Evolutionary conservation across 345 rosid species (phyloP).

Genomic region (Aquilaria malaccensis): DNA sequence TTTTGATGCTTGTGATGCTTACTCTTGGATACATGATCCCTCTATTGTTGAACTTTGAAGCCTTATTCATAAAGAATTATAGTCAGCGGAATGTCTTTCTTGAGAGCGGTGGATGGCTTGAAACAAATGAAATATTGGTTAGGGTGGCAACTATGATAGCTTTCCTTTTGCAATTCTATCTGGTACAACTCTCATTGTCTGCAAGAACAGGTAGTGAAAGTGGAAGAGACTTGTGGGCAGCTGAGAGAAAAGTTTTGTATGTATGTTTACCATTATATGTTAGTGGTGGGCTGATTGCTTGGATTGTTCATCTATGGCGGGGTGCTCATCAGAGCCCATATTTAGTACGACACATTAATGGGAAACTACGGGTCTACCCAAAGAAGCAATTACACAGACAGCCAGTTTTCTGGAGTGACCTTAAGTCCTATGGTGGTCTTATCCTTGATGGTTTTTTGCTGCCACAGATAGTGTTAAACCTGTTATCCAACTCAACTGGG

Average conservation of each 20-base stretch:
- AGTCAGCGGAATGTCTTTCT: conserved; percentile 51
- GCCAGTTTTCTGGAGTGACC: conserved; percentile 45
- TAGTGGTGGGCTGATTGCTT: conserved; percentile 56
- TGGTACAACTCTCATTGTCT: conserved; percentile 76
- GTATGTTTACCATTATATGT: conserved; percentile 55
- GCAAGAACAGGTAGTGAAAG: conserved; percentile 37
- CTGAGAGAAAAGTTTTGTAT: conserved; percentile 59
- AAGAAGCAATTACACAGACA: conserved; percentile 26
- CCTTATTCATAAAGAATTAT: conserved; percentile 37
- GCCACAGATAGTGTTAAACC: conserved; percentile 79
- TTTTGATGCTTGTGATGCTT: conserved; percentile 54
- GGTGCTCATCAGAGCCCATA: conserved; percentile 21
- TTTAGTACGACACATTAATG: conserved; percentile 10
- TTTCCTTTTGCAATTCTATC: conserved; percentile 69
- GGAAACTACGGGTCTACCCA: neutral
- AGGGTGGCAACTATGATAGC: conserved; percentile 78
- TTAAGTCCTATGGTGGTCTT: conserved; percentile 74
- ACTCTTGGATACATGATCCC: conserved; percentile 80
- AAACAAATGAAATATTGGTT: conserved; percentile 74
- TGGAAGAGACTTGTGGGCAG: conserved; percentile 36
- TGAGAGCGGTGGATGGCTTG: conserved; percentile 73
- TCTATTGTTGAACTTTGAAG: conserved; percentile 69
- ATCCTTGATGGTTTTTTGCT: conserved; percentile 71
- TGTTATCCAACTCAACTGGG: conserved; percentile 36
- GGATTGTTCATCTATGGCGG: conserved; percentile 40